Conservation (phyloP, 139 green algal genomes). For the Deuterostichococcus epilithicus region DNA sequence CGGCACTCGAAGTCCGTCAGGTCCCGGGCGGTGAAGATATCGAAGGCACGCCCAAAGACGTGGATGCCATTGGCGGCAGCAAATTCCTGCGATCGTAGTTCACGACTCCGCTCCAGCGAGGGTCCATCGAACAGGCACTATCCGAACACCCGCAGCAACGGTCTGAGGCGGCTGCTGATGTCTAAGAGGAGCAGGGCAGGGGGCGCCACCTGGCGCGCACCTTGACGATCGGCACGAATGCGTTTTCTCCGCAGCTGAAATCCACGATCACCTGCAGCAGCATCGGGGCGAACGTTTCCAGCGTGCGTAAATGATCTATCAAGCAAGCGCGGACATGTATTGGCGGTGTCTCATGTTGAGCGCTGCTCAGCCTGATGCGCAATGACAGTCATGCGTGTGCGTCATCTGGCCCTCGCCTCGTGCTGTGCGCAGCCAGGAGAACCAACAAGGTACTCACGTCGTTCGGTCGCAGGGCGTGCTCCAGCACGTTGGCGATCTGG, state of each 20-base stretch:
- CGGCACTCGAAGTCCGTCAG: slow-evolving; percentile 30
- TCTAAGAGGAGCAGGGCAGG: not conserved
- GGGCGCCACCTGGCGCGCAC: not conserved
- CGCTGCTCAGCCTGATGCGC: no score
- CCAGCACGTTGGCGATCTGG: slow-evolving; percentile 8
- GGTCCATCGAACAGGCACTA: slow-evolving; percentile 7
- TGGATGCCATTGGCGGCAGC: slow-evolving; percentile 12
- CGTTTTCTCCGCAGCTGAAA: slow-evolving; percentile 62
- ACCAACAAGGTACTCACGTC: slow-evolving; percentile 6
- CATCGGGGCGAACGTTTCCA: no score
- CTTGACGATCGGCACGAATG: slow-evolving; percentile 48
- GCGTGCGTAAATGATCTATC: no score
- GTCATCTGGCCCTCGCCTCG: no score
- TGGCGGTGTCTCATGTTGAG: no score
- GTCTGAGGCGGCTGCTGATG: slow-evolving; percentile 8
- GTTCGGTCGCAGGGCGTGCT: not conserved
- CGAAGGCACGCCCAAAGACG: slow-evolving; percentile 37
- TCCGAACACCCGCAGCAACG: slow-evolving; percentile 4
- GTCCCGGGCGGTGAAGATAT: slow-evolving; percentile 54
- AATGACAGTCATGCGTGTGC: no score
- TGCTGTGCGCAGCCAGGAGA: no score
- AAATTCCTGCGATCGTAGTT: no score
- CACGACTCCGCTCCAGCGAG: no score
- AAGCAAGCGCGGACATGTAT: no score
- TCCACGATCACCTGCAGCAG: slow-evolving; percentile 41